Evolutionary conservation across 2,329 filamentous ascomycete species (phyloP).

Genomic region (Ascochyta rabiei): DNA sequence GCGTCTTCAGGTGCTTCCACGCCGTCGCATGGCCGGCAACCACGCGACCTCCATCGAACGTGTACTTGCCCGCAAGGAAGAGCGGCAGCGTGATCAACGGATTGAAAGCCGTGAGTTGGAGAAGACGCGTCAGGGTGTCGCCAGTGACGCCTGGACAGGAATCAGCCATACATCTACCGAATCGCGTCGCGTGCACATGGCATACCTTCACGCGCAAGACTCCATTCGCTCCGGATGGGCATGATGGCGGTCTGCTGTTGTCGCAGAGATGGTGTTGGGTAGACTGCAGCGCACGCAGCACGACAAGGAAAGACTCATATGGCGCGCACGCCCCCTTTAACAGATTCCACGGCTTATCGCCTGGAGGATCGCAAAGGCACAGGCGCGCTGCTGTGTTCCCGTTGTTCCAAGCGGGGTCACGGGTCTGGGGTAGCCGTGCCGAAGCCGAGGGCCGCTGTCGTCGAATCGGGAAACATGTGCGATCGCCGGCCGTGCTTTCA

Average conservation of each 20-base stretch:
- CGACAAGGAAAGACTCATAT: neutral
- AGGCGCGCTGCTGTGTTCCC: neutral
- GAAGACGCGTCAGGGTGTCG: constrained; percentile 64
- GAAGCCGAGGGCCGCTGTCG: constrained; percentile 3
- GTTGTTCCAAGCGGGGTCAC: neutral
- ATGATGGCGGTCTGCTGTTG: constrained; percentile 23
- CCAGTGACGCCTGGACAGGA: constrained; percentile 44
- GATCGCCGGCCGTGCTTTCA: neutral
- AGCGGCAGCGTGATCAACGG: constrained; percentile 69
- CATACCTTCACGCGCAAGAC: constrained; percentile 48
- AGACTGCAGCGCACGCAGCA: neutral
- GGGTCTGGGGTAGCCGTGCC: neutral
- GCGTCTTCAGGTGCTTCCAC: constrained; percentile 59
- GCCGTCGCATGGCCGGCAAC: constrained; percentile 57
- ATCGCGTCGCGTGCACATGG: neutral
- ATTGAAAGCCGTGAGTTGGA: constrained; percentile 68
- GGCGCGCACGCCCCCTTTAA: neutral
- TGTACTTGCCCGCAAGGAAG: constrained; percentile 67
- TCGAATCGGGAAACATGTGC: constrained; percentile 7
- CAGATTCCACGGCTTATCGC: neutral
- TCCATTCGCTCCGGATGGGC: constrained; percentile 48
- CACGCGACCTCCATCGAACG: constrained; percentile 64
- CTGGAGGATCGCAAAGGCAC: neutral
- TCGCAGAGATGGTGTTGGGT: neutral
- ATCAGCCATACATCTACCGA: neutral